Conservation (phyloP, 805 yeast genomes). For the Nadsonia fulvescens region DNA sequence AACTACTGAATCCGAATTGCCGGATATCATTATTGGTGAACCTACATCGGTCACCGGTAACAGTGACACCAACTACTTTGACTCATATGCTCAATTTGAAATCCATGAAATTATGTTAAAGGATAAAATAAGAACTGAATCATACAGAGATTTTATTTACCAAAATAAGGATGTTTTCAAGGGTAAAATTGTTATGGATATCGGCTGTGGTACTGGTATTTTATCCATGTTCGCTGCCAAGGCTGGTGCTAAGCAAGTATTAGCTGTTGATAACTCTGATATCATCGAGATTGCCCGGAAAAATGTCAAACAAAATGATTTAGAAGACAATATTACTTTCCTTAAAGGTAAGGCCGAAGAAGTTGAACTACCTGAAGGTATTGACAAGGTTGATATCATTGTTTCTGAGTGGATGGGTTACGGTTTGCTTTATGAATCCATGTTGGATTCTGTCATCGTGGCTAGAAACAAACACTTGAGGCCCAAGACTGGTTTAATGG, state of each 20-base stretch:
- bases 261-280: conserved; percentile 93
- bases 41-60: conserved; percentile 7
- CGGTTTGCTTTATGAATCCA: conserved; percentile 84
- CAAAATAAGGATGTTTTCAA: conserved; percentile 79
- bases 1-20: conserved; percentile 2
- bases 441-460: conserved; percentile 87
- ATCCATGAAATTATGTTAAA: conserved; percentile 98
- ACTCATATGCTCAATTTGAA: conserved; percentile 90
- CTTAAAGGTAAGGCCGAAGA: conserved; percentile 91
- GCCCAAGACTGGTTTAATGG: conserved; percentile 73
- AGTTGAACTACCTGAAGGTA: conserved; percentile 48
- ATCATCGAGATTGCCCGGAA: conserved; percentile 92
- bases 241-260: conserved; percentile 95
- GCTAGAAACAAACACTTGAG: conserved; percentile 78
- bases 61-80: conserved; percentile 76
- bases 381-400: conserved; percentile 81
- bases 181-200: conserved; percentile 87
- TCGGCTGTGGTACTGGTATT: conserved; percentile 98
- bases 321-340: conserved; percentile 68
- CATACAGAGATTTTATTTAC: conserved; percentile 82
- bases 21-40: conserved; percentile 1
- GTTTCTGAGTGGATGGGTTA: conserved; percentile 99
- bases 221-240: conserved; percentile 94
- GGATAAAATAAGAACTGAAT: conserved; percentile 79
- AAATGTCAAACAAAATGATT: conserved; percentile 70